phyloP scores from a whole-genome alignment of 495 filamentous ascomycete species.

The Lichenothelia convexa region DNA sequence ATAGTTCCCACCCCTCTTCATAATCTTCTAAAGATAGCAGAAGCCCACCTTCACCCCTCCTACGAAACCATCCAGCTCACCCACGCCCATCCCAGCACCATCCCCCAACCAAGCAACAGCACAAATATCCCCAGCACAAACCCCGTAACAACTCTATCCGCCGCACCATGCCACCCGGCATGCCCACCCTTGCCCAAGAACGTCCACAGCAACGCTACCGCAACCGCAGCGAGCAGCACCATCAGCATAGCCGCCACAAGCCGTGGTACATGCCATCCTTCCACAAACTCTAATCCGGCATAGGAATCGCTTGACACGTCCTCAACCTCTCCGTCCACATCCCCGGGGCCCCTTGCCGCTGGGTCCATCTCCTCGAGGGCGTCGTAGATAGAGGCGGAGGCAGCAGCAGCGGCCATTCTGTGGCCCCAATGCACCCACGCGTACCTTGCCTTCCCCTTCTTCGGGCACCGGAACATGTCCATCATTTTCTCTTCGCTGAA shows the following conservation, averaged over 20 bases:
- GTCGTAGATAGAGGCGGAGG: conserved; percentile 1
- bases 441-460: conserved; percentile 6
- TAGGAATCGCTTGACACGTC: conserved; percentile 1
- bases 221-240: conserved; percentile 5
- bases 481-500: conserved; percentile 12
- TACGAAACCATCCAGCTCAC: conserved; percentile 14
- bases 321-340: background rate
- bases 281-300: conserved; percentile 12
- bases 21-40: no score
- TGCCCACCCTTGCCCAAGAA: conserved; percentile 9
- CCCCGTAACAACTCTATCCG: conserved; percentile 9
- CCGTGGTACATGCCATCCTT: conserved; percentile 9
- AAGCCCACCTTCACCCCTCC: no score
- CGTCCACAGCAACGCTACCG: conserved; percentile 11
- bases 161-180: conserved; percentile 6
- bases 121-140: conserved; percentile 9
- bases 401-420: conserved; percentile 6
- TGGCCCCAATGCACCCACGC: conserved; percentile 16
- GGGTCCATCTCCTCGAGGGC: background rate
- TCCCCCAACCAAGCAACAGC: conserved; percentile 8
- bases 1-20: no score
- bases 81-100: conserved; percentile 10
- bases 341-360: background rate
- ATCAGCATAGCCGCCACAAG: conserved; percentile 6
- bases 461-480: conserved; percentile 7